These are phyloP conservation scores for Imleria badia DNA, from an alignment of 768 basidiomycete species.

Conservation along the genomic window DNA sequence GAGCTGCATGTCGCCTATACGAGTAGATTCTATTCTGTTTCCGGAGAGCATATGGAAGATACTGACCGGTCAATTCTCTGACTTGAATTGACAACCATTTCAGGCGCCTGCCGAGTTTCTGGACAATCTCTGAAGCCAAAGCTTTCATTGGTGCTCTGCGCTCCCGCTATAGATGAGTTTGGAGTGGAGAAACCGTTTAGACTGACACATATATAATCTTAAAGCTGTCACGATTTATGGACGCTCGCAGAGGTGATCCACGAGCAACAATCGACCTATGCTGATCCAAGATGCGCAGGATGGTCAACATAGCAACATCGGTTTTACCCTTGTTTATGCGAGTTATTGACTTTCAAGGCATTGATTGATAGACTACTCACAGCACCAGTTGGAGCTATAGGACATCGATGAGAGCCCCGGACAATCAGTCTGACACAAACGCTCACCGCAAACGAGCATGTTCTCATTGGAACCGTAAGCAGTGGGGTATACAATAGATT, in stretches of 20 bases:
- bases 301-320: constrained; percentile 92
- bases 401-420: not conserved
- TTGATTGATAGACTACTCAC: constrained; percentile 47
- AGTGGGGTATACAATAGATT: constrained; percentile 91
- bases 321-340: constrained; percentile 82
- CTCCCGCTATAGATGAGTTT: not conserved
- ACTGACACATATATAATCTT: constrained; percentile 96
- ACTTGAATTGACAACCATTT: constrained; percentile 86
- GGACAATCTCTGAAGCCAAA: constrained; percentile 90
- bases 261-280: constrained; percentile 42
- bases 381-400: constrained; percentile 92
- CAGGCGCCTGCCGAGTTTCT: constrained; percentile 87
- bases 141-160: constrained; percentile 97
- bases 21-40: not conserved
- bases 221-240: constrained; percentile 72
- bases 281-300: constrained; percentile 84
- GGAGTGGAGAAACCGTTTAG: not conserved
- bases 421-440: not conserved
- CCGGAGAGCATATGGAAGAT: not conserved
- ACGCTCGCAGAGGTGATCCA: constrained; percentile 37
- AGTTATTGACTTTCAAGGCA: constrained; percentile 2
- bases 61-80: constrained; percentile 82
- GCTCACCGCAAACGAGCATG: constrained; percentile 62
- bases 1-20: constrained; percentile 88
- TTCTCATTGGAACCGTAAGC: constrained; percentile 97